Percentiles rank a stretch among this genome's conserved stretches.
phyloP scores from a whole-genome alignment of 139 green algal species.

The Closterium sp. region DNA sequence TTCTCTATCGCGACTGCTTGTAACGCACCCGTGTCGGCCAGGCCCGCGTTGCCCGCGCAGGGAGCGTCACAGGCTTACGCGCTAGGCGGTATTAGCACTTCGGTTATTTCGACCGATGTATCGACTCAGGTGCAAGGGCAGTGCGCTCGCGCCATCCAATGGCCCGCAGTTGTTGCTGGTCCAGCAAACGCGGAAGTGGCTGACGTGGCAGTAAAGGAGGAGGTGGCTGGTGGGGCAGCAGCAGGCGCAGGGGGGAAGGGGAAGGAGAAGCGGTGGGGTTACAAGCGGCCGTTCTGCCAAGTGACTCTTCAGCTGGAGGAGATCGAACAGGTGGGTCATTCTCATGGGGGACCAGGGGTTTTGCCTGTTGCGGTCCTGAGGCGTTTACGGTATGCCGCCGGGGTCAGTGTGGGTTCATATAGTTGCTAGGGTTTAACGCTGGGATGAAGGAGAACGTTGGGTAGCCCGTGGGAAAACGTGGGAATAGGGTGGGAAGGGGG shows the following conservation, averaged over 20 bases:
- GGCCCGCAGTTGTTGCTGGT: neutral
- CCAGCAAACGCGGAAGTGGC: neutral
- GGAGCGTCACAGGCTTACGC: neutral
- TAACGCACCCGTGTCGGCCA: neutral
- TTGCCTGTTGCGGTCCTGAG: neutral
- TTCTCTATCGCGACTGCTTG: neutral
- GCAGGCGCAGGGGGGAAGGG: neutral
- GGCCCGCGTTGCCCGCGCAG: neutral
- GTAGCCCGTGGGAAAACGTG: neutral
- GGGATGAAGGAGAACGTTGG: neutral
- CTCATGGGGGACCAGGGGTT: neutral
- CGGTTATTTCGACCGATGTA: neutral
- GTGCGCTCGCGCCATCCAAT: neutral
- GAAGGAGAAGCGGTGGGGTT: neutral
- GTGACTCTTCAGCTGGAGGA: neutral
- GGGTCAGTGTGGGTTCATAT: neutral
- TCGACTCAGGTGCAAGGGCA: neutral
- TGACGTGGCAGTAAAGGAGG: neutral
- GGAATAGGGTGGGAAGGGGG: neutral
- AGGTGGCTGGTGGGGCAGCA: neutral
- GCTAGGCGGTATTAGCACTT: neutral
- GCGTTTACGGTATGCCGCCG: neutral
- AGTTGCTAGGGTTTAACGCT: neutral
- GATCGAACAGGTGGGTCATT: neutral
- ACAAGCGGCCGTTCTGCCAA: neutral